Percentiles rank a stretch among this genome's conserved stretches.
phyloP scores from a whole-genome alignment of 352 stramenopile species.

The Phytophthora brassicae region DNA sequence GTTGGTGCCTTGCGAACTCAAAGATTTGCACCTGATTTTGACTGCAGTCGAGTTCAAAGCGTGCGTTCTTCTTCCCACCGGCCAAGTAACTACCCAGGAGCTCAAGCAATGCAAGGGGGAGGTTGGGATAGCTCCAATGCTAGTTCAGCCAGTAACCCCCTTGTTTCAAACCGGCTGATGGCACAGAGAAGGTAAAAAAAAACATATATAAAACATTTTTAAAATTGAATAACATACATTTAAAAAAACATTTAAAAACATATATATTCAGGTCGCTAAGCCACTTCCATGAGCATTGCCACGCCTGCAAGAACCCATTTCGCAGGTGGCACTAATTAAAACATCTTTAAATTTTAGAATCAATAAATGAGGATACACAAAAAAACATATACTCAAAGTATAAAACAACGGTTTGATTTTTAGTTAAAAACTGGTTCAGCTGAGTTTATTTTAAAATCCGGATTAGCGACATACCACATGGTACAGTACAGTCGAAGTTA shows the following conservation, averaged over 20 bases:
- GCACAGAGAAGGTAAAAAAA: slow-evolving; percentile 21
- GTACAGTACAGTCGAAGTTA: no score
- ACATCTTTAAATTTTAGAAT: no score
- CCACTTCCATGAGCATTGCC: slow-evolving; percentile 89
- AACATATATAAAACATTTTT: no score
- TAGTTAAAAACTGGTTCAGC: no score
- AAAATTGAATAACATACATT: no score
- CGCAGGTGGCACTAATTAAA: slow-evolving; percentile 59
- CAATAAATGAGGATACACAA: no score
- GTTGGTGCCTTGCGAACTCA: background rate
- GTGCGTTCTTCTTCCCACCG: background rate
- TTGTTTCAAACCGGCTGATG: slow-evolving; percentile 55
- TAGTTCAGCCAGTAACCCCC: slow-evolving; percentile 52
- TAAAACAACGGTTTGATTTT: no score
- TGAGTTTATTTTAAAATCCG: no score
- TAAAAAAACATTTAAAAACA: no score
- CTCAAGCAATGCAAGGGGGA: slow-evolving; percentile 17
- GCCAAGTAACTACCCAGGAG: slow-evolving; percentile 13
- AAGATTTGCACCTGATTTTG: slow-evolving; percentile 3
- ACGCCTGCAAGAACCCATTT: slow-evolving; percentile 93
- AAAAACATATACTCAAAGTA: no score
- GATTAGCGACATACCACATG: no score
- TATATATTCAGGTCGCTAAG: no score
- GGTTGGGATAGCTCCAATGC: slow-evolving; percentile 46
- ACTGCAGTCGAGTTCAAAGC: slow-evolving; percentile 4